Conservation (phyloP, 805 yeast genomes). For the Ogataea glucozyma region DNA sequence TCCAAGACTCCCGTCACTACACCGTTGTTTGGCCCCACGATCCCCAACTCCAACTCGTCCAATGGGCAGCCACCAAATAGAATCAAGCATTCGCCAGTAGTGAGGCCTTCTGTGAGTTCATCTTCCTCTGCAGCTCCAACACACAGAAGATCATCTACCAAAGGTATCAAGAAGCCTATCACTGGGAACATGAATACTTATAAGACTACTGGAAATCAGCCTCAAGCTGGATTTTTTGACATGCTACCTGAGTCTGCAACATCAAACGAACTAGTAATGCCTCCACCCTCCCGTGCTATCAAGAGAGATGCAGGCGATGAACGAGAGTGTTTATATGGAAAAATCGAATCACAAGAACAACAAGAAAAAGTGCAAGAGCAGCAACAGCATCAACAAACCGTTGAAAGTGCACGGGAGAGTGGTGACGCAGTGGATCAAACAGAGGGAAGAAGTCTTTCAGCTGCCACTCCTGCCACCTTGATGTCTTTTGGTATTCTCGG, state of each 20-base stretch:
- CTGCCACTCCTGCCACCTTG: conserved; percentile 35
- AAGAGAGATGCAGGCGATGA: conserved; percentile 5
- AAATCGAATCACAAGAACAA: too few relatives aligned
- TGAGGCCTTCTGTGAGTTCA: conserved; percentile 27
- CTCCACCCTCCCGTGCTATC: conserved; percentile 25
- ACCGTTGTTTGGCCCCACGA: conserved; percentile 40
- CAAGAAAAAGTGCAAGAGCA: not conserved
- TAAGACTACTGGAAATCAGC: too few relatives aligned
- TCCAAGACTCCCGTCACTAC: conserved; percentile 43
- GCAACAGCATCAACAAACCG: not conserved
- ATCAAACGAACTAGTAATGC: conserved; percentile 29
- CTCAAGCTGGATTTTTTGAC: conserved; percentile 23
- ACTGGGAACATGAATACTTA: too few relatives aligned
- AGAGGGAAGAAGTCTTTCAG: conserved; percentile 18
- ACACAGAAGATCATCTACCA: conserved; percentile 12
- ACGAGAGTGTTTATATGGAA: not conserved
- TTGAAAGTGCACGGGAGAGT: not conserved
- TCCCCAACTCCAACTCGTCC: conserved; percentile 13
- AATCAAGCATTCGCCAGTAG: conserved; percentile 40
- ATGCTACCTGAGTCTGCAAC: conserved; percentile 37
- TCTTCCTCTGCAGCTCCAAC: conserved; percentile 12
- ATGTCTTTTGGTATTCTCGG: conserved; percentile 31
- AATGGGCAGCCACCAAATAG: conserved; percentile 1
- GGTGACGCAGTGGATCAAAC: not conserved
- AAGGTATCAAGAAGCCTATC: conserved; percentile 9